Evolutionary conservation across 352 stramenopile genomes (phyloP).

Genomic region (Bremia lactucae): DNA sequence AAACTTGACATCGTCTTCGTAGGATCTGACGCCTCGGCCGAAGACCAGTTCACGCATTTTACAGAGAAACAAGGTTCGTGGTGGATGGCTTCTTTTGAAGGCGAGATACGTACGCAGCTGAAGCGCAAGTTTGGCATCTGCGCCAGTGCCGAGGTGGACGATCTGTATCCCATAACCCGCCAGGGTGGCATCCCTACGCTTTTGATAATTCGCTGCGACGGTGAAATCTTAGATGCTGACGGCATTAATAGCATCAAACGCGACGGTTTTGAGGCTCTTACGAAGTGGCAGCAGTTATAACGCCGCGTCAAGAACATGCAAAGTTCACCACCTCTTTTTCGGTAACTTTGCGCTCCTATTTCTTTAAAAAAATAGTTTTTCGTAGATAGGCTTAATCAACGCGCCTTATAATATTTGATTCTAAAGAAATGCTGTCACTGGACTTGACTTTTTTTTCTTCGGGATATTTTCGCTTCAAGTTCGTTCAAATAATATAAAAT

Average conservation of each 20-base stretch:
- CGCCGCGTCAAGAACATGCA: too few species aligned
- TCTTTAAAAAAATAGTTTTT: too few species aligned
- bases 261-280: slow-evolving; percentile 33
- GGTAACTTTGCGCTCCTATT: too few species aligned
- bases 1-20: slow-evolving; percentile 72
- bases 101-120: slow-evolving; percentile 43
- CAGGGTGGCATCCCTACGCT: slow-evolving; percentile 66
- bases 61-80: slow-evolving; percentile 60
- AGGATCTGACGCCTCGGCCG: slow-evolving; percentile 46
- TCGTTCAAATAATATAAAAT: slow-evolving; percentile 2
- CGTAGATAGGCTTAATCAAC: too few species aligned
- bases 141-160: slow-evolving; percentile 46
- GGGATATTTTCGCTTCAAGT: too few species aligned
- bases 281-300: slow-evolving; percentile 31
- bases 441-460: too few species aligned
- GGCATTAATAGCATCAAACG: slow-evolving; percentile 49
- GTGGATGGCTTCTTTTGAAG: slow-evolving; percentile 70
- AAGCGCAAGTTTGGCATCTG: slow-evolving; percentile 79
- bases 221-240: slow-evolving; percentile 57
- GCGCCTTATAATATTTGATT: not conserved
- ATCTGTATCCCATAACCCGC: slow-evolving; percentile 45
- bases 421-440: too few species aligned
- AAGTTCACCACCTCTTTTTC: too few species aligned
- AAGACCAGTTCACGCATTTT: slow-evolving; percentile 54
- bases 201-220: slow-evolving; percentile 48